Conservation (phyloP, 495 filamentous ascomycete species). For the Stereocaulon alpinum region DNA sequence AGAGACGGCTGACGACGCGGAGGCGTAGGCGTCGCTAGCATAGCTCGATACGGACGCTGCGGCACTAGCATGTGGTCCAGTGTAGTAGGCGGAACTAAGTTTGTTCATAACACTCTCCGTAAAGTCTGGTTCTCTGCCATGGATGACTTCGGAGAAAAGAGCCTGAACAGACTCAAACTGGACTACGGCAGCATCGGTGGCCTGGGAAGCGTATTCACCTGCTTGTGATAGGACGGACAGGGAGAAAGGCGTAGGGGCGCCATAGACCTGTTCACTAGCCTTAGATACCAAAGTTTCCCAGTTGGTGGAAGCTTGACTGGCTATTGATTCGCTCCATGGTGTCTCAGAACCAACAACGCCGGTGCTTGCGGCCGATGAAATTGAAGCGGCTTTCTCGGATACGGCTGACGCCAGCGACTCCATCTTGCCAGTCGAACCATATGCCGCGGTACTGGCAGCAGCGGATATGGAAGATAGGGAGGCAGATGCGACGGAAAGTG, state of each 20-base stretch:
- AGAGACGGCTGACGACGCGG: slow-evolving; percentile 45
- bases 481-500: slow-evolving; percentile 39
- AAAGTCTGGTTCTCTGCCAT: slow-evolving; percentile 70
- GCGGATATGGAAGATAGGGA: slow-evolving; percentile 42
- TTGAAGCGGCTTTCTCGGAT: slow-evolving; percentile 28
- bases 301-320: slow-evolving; percentile 44
- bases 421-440: slow-evolving; percentile 36
- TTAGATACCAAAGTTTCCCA: slow-evolving; percentile 60
- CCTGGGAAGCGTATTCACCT: slow-evolving; percentile 44
- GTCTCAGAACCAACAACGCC: slow-evolving; percentile 36
- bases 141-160: slow-evolving; percentile 65
- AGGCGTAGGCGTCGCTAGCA: slow-evolving; percentile 46
- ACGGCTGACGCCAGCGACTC: slow-evolving; percentile 33
- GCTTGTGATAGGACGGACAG: slow-evolving; percentile 43
- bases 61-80: slow-evolving; percentile 38
- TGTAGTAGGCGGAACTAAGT: slow-evolving; percentile 54
- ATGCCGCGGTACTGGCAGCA: slow-evolving; percentile 37
- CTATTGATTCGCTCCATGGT: slow-evolving; percentile 35
- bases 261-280: slow-evolving; percentile 63
- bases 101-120: slow-evolving; percentile 70
- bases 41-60: slow-evolving; percentile 45
- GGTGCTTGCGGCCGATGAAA: slow-evolving; percentile 30
- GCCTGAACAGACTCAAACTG: slow-evolving; percentile 62
- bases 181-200: slow-evolving; percentile 39
- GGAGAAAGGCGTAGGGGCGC: slow-evolving; percentile 57